A percentile compares a stretch with the other conserved stretches of the same genome.
phyloP scores from a whole-genome alignment of 2,329 filamentous ascomycete species.

The Diaporthe vaccinii region DNA sequence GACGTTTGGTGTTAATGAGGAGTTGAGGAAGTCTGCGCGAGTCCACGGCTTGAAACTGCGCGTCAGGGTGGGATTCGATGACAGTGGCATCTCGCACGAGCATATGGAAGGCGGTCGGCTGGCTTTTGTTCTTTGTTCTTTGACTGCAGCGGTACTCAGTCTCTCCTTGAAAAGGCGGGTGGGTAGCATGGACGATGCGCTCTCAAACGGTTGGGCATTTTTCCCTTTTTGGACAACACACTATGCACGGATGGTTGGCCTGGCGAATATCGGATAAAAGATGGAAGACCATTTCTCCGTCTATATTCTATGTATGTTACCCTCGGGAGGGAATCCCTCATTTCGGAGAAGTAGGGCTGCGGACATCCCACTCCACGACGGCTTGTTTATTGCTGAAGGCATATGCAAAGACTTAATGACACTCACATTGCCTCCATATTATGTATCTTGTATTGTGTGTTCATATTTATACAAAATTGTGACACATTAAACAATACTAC shows the following conservation, averaged over 20 bases:
- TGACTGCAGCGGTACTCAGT: not conserved
- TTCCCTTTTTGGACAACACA: not conserved
- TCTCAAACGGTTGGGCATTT: not conserved
- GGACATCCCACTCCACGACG: constrained; percentile 29
- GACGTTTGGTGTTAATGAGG: not conserved
- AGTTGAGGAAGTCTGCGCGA: not conserved
- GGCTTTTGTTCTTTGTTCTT: not conserved
- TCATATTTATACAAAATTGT: not conserved
- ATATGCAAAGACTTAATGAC: not conserved
- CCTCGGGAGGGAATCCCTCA: constrained; percentile 17
- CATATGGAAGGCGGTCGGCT: not conserved
- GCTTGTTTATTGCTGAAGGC: not conserved
- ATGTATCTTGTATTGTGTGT: not conserved
- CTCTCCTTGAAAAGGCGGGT: not conserved
- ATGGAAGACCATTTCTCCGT: not conserved
- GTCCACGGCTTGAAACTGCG: not conserved
- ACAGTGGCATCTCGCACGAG: not conserved
- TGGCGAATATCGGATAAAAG: constrained; percentile 6
- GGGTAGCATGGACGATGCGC: not conserved
- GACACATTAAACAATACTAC: constrained; percentile 5
- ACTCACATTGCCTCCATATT: not conserved
- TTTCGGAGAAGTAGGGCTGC: constrained; percentile 2
- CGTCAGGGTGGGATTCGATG: not conserved
- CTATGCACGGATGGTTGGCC: not conserved
- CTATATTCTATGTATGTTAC: constrained; percentile 28